Conservation (phyloP, 2,329 filamentous ascomycete genomes). For the Colletotrichum spinosum region DNA sequence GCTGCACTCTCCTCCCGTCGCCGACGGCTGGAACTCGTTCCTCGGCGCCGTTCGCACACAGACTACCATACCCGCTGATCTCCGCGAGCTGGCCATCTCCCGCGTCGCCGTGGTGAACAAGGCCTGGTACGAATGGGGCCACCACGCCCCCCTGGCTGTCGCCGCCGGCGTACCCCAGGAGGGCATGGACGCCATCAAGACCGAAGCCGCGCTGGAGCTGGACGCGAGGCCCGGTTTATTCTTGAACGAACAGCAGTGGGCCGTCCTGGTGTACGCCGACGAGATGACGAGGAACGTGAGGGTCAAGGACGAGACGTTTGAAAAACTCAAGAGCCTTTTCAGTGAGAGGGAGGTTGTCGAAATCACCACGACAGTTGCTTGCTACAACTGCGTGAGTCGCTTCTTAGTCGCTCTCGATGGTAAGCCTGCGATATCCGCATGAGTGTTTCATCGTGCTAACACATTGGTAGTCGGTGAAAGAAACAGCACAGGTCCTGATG, state of each 20-base stretch:
- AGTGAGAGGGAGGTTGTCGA: conserved; percentile 81
- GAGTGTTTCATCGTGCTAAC: conserved; percentile 41
- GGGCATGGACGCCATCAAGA: conserved; percentile 59
- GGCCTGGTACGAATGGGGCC: conserved; percentile 88
- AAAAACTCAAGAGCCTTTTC: conserved; percentile 69
- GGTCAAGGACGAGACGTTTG: conserved; percentile 78
- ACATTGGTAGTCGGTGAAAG: conserved; percentile 64
- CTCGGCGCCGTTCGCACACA: conserved; percentile 71
- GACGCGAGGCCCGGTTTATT: conserved; percentile 45
- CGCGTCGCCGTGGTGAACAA: conserved; percentile 83
- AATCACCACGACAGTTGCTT: conserved; percentile 79
- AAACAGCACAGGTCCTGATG: conserved; percentile 64
- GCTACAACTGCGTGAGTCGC: conserved; percentile 87
- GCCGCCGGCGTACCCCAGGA: conserved; percentile 67
- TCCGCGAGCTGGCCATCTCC: conserved; percentile 84
- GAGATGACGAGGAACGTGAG: conserved; percentile 83
- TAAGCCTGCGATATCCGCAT: conserved; percentile 50
- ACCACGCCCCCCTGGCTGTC: conserved; percentile 77
- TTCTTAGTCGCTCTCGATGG: conserved; percentile 86
- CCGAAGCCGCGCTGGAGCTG: conserved; percentile 42
- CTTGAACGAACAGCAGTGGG: conserved; percentile 72
- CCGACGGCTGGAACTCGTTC: conserved; percentile 81
- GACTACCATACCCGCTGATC: conserved; percentile 61
- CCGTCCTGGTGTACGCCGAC: conserved; percentile 79
- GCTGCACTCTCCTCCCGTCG: conserved; percentile 78